Evolutionary conservation across 176 grass and related monocot genomes (phyloP).

Genomic region (Carex littledalei): DNA sequence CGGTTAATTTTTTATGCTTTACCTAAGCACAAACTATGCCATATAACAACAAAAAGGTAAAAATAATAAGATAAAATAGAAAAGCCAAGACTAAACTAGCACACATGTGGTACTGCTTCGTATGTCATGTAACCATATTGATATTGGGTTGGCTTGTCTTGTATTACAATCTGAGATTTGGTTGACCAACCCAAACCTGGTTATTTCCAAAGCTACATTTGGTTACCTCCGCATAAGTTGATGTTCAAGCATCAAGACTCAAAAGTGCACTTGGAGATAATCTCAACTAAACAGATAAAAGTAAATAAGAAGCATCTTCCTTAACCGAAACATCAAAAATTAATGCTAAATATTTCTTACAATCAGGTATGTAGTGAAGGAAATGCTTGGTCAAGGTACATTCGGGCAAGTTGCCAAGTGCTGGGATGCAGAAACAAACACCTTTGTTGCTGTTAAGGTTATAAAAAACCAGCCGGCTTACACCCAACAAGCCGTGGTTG

Average conservation of each 20-base stretch:
- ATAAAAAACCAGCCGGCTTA: slow-evolving; percentile 99
- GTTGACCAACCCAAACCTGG: background rate
- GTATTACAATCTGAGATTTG: background rate
- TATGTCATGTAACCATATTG: background rate
- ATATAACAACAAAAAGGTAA: background rate
- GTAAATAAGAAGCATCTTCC: background rate
- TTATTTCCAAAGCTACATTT: slow-evolving; percentile 1
- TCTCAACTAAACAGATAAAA: background rate
- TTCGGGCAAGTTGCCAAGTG: slow-evolving; percentile 97
- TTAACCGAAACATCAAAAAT: background rate
- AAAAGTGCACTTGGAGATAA: background rate
- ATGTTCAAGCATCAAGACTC: background rate
- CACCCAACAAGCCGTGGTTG: slow-evolving; percentile 82
- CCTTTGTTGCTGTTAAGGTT: slow-evolving; percentile 85
- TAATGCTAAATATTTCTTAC: slow-evolving; percentile 1
- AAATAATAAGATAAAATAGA: background rate
- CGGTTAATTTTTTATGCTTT: background rate
- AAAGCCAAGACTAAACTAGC: background rate
- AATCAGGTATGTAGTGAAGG: slow-evolving; percentile 84
- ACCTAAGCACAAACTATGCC: background rate
- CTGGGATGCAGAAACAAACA: slow-evolving; percentile 74
- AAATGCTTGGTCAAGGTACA: slow-evolving; percentile 97
- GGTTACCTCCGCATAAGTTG: background rate
- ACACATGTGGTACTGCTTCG: background rate
- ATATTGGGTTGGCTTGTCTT: background rate